Base-by-base conservation (phyloP, 2,329 filamentous ascomycete species). In the Xylaria polymorpha region DNA sequence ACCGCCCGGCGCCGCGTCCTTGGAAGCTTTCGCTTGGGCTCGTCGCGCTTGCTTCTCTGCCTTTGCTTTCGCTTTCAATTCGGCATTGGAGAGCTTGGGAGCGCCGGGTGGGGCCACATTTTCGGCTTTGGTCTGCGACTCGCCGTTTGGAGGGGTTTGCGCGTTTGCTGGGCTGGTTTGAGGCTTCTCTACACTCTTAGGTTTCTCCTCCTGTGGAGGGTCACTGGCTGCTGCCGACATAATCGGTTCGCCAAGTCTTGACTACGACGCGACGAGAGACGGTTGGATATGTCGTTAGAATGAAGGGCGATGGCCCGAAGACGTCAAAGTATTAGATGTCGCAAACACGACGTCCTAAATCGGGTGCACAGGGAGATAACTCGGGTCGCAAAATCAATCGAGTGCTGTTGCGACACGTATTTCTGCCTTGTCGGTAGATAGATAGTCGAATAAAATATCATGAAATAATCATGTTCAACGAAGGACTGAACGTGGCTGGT, bases 41-140 rank as follows among this genome's bases (percentile, higher is more conserved):
- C 95, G 88, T 70, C 93, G 87, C 56, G 94, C 94, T 61, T 92
- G 92, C 83, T 98, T 98, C 79, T 98, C 95, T 39, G 93, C 94
- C 80, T 97, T 95, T 70, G 92, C 91, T 79, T 89, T 90, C 76
- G 94, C 95, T 83, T 98, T 98, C 77, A 97, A 79, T 80, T 97
- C 92, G 22, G 93, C 94, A 43, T 87, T 87, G 1, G 92, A 89
- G 39, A 92, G 83, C 79, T 93, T 92, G 75, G 80, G 76, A 22
- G 79, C 73, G 18, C 81, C 79, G 4, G 79, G 63, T 5, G 77
- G 61, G 62, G 73, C 71, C 20, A 69, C 63, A 22, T 68, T 70
- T 20, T 77, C 74, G 29, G 39, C 48, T 57, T 76, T 74, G n/a
- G 75, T 46, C 46, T 71, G 72, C 41, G 73, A 70, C 51, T 74